Evolutionary conservation across 176 grass and related monocot genomes (phyloP).

Genomic region (Paspalum notatum): DNA sequence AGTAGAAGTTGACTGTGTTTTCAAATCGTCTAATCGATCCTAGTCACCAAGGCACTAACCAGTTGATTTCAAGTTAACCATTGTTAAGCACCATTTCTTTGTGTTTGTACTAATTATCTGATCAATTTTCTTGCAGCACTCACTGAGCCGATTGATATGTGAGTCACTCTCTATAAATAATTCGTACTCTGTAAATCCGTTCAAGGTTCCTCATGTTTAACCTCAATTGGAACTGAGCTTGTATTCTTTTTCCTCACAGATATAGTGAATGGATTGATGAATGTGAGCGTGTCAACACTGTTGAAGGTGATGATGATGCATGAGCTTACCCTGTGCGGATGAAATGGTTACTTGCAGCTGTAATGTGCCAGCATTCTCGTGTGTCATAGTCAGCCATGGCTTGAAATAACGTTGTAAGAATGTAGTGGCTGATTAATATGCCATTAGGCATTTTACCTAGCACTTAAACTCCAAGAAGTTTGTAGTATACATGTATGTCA

Average conservation of each 20-base stretch:
- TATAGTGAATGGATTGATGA: slow-evolving; percentile 92
- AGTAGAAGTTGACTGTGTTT: not conserved
- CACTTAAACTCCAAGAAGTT: not conserved
- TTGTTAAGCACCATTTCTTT: not conserved
- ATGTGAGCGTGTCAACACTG: slow-evolving; percentile 72
- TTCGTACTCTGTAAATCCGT: not conserved
- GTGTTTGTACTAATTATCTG: slow-evolving; percentile 19
- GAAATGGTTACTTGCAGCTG: not conserved
- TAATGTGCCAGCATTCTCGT: slow-evolving; percentile 6
- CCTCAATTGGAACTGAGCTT: not conserved
- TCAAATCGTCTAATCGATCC: too few relatives aligned
- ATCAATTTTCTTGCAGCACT: slow-evolving; percentile 59
- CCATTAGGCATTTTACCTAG: slow-evolving; percentile 35
- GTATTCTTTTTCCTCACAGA: slow-evolving; percentile 28
- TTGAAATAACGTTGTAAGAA: not conserved
- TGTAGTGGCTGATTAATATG: slow-evolving; percentile 14
- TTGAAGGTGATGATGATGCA: slow-evolving; percentile 65
- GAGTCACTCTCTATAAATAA: slow-evolving; percentile 39
- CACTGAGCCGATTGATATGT: slow-evolving; percentile 80
- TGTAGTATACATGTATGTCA: slow-evolving; percentile 20
- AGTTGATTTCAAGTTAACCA: too few relatives aligned
- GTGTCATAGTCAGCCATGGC: slow-evolving; percentile 38
- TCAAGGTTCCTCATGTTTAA: not conserved
- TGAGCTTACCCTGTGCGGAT: not conserved
- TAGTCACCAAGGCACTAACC: too few relatives aligned